phyloP scores from a whole-genome alignment of 805 yeast genomes.

The Candida hungchunana region DNA sequence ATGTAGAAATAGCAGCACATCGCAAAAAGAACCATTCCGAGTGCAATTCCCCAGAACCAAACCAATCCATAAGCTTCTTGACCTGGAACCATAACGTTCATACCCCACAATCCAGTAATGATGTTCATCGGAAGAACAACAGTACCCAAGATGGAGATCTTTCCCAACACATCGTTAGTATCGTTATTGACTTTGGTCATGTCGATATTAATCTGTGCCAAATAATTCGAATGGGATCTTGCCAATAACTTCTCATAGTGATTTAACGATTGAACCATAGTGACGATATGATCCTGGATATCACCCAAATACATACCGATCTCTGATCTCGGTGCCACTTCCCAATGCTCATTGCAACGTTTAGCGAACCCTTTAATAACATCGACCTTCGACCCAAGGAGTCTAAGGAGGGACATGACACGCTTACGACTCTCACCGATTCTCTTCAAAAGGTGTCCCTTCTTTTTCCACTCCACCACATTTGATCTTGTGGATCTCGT shows the following conservation, averaged over 20 bases:
- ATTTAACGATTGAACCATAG: constrained; percentile 93
- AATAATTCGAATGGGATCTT: constrained; percentile 90
- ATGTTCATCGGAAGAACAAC: constrained; percentile 93
- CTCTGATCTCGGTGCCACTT: constrained; percentile 72
- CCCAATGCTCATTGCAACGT: constrained; percentile 83
- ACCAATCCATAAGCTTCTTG: constrained; percentile 52
- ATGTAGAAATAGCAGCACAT: constrained; percentile 44
- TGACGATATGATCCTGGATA: constrained; percentile 95
- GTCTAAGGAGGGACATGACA: constrained; percentile 83
- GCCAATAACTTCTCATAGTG: constrained; percentile 94
- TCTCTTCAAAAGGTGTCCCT: constrained; percentile 91
- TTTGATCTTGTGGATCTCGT: constrained; percentile 34
- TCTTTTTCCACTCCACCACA: constrained; percentile 75
- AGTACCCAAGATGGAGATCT: constrained; percentile 90
- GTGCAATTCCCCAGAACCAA: constrained; percentile 60
- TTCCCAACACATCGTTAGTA: constrained; percentile 93
- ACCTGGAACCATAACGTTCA: constrained; percentile 97
- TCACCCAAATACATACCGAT: constrained; percentile 95
- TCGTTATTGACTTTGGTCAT: constrained; percentile 97
- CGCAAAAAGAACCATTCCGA: constrained; percentile 45
- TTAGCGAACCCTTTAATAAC: constrained; percentile 96
- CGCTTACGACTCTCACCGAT: constrained; percentile 94
- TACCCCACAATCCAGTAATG: constrained; percentile 97
- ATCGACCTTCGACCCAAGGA: constrained; percentile 91
- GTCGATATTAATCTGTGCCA: constrained; percentile 95